phyloP scores from a whole-genome alignment of 2,329 filamentous ascomycete genomes.

The Cercospora nicotianae region DNA sequence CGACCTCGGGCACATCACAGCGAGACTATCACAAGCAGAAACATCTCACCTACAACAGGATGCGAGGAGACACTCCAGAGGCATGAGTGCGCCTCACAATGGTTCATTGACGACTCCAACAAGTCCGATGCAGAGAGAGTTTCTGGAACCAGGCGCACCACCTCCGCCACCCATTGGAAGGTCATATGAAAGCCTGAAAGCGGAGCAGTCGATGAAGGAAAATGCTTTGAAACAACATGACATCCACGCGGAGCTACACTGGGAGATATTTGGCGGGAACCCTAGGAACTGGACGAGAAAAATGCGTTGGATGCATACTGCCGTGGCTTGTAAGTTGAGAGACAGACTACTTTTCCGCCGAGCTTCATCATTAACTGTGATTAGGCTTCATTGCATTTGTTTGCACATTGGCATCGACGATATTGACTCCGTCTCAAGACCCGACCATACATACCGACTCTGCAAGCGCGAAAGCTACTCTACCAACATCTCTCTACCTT shows the following conservation, averaged over 20 bases:
- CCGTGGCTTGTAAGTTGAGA: slow-evolving; percentile 35
- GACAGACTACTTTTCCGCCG: slow-evolving; percentile 39
- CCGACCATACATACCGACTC: slow-evolving; percentile 50
- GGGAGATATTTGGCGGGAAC: slow-evolving; percentile 31
- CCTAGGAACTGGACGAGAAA: slow-evolving; percentile 43
- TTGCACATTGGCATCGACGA: slow-evolving; percentile 26
- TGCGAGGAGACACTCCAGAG: neutral
- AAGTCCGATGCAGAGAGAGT: neutral
- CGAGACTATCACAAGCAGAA: neutral
- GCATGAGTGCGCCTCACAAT: neutral
- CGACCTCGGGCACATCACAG: neutral
- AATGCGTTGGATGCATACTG: slow-evolving; percentile 38
- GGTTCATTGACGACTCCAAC: neutral
- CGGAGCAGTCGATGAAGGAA: neutral
- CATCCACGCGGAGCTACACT: slow-evolving; percentile 19
- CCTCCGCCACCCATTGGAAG: neutral
- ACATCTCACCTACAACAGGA: neutral
- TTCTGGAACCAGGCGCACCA: neutral
- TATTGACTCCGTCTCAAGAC: slow-evolving; percentile 16
- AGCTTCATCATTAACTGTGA: neutral
- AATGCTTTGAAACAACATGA: slow-evolving; percentile 2
- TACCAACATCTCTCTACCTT: slow-evolving; percentile 60
- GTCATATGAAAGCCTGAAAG: neutral
- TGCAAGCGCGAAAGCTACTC: slow-evolving; percentile 53
- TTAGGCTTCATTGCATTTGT: slow-evolving; percentile 2